phyloP scores from a whole-genome alignment of 2,329 filamentous ascomycete genomes.

The Penicillium griseofulvum region DNA sequence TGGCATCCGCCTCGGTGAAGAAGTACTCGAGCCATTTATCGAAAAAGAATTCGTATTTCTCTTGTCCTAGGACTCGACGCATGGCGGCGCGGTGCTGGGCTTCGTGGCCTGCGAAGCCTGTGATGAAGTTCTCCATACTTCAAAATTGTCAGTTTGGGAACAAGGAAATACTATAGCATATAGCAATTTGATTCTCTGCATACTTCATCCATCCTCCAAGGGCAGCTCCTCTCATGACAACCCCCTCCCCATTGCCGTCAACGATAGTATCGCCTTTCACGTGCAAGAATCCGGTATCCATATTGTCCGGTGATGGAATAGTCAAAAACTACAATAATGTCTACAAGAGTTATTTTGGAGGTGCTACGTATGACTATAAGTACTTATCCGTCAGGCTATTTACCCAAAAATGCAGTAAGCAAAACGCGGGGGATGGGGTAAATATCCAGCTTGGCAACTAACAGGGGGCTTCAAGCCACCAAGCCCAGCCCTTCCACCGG shows the following conservation, averaged over 20 bases:
- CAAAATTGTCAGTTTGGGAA: neutral
- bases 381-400: neutral
- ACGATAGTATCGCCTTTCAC: conserved; percentile 48
- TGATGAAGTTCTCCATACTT: conserved; percentile 63
- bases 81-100: conserved; percentile 55
- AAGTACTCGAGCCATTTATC: conserved; percentile 58
- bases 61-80: conserved; percentile 52
- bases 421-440: conserved; percentile 13
- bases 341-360: neutral
- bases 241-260: conserved; percentile 43
- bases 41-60: conserved; percentile 61
- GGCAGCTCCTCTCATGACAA: conserved; percentile 51
- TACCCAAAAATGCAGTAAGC: neutral
- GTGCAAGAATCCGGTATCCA: conserved; percentile 40
- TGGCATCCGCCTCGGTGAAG: conserved; percentile 59
- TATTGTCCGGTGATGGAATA: conserved; percentile 14
- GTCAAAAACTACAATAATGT: neutral
- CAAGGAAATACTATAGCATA: neutral
- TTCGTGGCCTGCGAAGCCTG: conserved; percentile 60
- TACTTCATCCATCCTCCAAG: conserved; percentile 48
- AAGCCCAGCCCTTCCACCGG: conserved; percentile 2
- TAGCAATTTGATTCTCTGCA: neutral
- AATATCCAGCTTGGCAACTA: neutral
- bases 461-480: neutral
- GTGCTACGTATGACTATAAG: neutral